These are phyloP conservation scores for Eugenia klotzschiana DNA, from an alignment of 441 rosid genomes.

Conservation along the genomic window DNA sequence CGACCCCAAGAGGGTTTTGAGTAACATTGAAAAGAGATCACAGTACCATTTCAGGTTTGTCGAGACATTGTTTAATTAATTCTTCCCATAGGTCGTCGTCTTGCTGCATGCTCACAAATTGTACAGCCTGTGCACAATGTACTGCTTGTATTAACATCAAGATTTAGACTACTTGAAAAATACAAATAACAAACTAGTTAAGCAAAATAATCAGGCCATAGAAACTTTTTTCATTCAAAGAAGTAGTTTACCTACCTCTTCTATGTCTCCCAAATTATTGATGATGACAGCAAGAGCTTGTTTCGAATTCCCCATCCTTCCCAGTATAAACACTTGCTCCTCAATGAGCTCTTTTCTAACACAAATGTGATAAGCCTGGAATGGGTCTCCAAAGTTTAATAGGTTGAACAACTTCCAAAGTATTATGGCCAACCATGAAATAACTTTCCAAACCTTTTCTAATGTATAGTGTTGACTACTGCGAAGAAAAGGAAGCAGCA, in stretches of 20 bases:
- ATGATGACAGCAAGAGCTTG: conserved; percentile 87
- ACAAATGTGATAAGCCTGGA: conserved; percentile 86
- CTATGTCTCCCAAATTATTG: conserved; percentile 80
- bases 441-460: conserved; percentile 59
- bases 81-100: conserved; percentile 99
- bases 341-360: conserved; percentile 59
- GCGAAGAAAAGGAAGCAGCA: conserved; percentile 95
- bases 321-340: conserved; percentile 96
- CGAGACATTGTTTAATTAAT: conserved; percentile 77
- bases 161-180: background rate
- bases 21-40: background rate
- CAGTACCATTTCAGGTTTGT: conserved; percentile 92
- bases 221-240: background rate
- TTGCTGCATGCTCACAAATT: conserved; percentile 91
- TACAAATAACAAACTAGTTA: conserved; percentile 1
- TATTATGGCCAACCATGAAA: conserved; percentile 1
- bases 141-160: background rate
- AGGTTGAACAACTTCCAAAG: background rate
- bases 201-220: background rate
- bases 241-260: conserved; percentile 53
- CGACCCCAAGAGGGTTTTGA: background rate
- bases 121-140: conserved; percentile 73
- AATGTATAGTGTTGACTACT: conserved; percentile 95
- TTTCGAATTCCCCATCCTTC: conserved; percentile 94
- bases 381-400: conserved; percentile 15